phyloP scores from a whole-genome alignment of 139 green algal species.

The Ostreobium quekettii region DNA sequence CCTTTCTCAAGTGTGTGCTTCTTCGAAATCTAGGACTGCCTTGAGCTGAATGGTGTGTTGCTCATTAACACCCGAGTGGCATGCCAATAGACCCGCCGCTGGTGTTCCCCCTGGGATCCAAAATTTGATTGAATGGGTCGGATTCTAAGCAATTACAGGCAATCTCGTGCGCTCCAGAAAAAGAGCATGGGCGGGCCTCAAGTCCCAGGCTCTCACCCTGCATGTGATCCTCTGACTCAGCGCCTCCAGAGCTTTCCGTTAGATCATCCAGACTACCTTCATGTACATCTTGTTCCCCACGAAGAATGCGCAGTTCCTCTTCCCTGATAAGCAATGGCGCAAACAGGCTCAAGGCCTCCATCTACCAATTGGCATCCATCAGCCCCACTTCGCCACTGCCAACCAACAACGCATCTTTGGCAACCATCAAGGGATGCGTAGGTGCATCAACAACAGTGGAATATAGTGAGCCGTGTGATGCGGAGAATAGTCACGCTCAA shows the following conservation, averaged over 20 bases:
- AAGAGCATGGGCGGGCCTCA: too few species aligned
- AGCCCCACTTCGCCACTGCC: neutral
- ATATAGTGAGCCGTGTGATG: neutral
- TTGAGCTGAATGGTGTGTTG: neutral
- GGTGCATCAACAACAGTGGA: neutral
- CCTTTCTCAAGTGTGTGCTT: too few species aligned
- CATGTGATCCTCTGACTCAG: too few species aligned
- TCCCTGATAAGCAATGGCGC: too few species aligned
- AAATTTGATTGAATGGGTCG: too few species aligned
- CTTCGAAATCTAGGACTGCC: neutral
- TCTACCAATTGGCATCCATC: too few species aligned
- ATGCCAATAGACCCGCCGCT: neutral
- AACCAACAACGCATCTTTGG: neutral
- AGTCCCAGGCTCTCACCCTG: too few species aligned
- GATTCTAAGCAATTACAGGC: too few species aligned
- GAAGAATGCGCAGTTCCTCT: conserved; percentile 65
- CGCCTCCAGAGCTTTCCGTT: too few species aligned
- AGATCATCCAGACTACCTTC: conserved; percentile 25
- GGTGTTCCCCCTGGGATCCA: neutral
- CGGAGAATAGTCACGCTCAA: neutral
- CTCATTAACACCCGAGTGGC: neutral
- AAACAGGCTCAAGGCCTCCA: too few species aligned
- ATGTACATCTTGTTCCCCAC: conserved; percentile 52
- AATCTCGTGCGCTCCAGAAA: too few species aligned
- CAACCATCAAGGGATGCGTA: neutral